These are phyloP conservation scores for Trichoderma citrinoviride DNA, from an alignment of 2,329 filamentous ascomycete genomes.

Conservation along the genomic window DNA sequence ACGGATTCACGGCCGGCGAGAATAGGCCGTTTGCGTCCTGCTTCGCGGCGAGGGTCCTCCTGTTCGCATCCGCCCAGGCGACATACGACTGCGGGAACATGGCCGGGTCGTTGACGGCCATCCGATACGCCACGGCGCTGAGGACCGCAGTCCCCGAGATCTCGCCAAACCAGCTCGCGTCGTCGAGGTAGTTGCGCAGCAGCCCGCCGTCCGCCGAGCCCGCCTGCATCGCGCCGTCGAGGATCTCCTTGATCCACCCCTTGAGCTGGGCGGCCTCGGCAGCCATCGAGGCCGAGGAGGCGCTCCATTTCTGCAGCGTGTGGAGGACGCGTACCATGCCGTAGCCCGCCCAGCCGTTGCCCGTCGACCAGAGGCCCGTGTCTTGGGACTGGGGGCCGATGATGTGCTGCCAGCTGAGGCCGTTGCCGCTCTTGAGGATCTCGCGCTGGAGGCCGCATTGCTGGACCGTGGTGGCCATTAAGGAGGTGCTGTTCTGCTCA, in stretches of 20 bases:
- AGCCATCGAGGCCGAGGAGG: background rate
- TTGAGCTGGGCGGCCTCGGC: slow-evolving; percentile 16
- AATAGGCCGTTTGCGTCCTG: slow-evolving; percentile 13
- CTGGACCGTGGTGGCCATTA: slow-evolving; percentile 17
- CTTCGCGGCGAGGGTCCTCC: slow-evolving; percentile 8
- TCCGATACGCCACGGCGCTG: slow-evolving; percentile 22
- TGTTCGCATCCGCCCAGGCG: slow-evolving; percentile 21
- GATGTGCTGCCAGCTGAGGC: slow-evolving; percentile 24
- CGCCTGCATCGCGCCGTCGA: slow-evolving; percentile 20
- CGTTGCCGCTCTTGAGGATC: slow-evolving; percentile 16
- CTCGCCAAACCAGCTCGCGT: slow-evolving; percentile 22
- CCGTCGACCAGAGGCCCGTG: slow-evolving; percentile 23
- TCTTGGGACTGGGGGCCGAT: slow-evolving; percentile 24
- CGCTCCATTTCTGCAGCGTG: slow-evolving; percentile 23
- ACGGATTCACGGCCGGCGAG: slow-evolving; percentile 20
- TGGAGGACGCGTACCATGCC: slow-evolving; percentile 24
- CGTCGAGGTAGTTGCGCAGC: slow-evolving; percentile 22
- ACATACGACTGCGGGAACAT: slow-evolving; percentile 23
- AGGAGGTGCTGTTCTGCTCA: slow-evolving; percentile 12
- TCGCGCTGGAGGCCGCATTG: slow-evolving; percentile 22
- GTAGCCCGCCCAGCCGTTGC: slow-evolving; percentile 23
- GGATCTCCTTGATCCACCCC: slow-evolving; percentile 24
- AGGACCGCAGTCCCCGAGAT: slow-evolving; percentile 22
- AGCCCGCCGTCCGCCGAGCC: slow-evolving; percentile 11
- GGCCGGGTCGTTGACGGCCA: slow-evolving; percentile 21